Percentiles rank a stretch among this genome's conserved stretches.
These are phyloP conservation scores for Sporothrix globosa DNA, from an alignment of 2,329 filamentous ascomycete genomes.

Conservation along the genomic window DNA sequence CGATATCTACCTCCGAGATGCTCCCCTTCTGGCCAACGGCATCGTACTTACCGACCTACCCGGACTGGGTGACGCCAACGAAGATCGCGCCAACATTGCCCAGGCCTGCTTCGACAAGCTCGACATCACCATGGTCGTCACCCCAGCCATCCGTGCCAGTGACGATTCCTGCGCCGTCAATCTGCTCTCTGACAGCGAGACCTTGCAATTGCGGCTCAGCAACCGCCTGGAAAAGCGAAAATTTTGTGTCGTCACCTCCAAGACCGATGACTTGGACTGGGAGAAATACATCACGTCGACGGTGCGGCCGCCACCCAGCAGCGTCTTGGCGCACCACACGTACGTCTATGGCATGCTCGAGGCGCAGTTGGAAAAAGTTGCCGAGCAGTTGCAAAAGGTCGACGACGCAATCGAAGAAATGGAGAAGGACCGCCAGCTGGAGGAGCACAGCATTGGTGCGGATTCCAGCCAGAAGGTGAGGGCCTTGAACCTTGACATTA, in stretches of 20 bases:
- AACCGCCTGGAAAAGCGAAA: conserved; percentile 37
- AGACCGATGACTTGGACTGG: conserved; percentile 41
- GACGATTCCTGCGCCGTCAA: conserved; percentile 38
- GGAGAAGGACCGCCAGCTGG: not conserved
- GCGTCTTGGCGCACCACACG: not conserved
- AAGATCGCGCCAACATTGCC: conserved; percentile 40
- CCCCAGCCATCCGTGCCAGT: conserved; percentile 38
- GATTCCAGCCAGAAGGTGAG: not conserved
- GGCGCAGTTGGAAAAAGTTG: not conserved
- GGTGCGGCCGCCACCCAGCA: not conserved
- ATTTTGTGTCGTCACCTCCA: conserved; percentile 41
- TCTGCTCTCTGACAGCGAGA: conserved; percentile 40
- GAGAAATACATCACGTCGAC: conserved; percentile 13
- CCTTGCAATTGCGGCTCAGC: conserved; percentile 40
- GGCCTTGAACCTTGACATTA: not conserved
- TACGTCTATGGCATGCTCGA: not conserved
- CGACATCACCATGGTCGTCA: conserved; percentile 41
- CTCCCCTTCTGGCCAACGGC: conserved; percentile 52
- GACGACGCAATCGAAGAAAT: not conserved
- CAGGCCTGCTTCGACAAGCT: conserved; percentile 35
- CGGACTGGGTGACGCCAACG: conserved; percentile 51
- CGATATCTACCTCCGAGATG: conserved; percentile 49
- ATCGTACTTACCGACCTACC: conserved; percentile 58
- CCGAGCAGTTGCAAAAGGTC: not conserved
- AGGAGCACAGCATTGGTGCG: not conserved